Evolutionary conservation across 108 stramenopile species (phyloP), one percentile per base, ranked within the genome.

Genomic region (Nitzschia putrida): DNA sequence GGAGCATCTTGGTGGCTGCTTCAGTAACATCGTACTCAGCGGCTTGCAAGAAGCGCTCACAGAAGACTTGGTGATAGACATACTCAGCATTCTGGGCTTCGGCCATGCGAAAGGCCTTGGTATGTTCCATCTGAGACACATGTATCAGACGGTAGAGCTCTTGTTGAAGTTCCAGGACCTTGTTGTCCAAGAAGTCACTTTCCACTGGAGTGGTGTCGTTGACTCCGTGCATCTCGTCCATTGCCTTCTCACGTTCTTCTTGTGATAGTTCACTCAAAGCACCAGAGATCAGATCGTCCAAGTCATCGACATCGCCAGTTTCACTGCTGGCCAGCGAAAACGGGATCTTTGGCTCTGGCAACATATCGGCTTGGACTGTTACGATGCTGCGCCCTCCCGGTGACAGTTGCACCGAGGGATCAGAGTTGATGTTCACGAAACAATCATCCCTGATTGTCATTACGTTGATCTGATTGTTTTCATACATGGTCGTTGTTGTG

Each of bases 161-260:
- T 23, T 63, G 22, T 13, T 76, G 40, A 44, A 76, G 34, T 37
- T 64, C 68, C 5, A 22, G 45, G 16, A 69, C 7, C 16, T 60
- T 53, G 1, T 10, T 29, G 26, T 41, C 42, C 29, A 76, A 42
- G 45, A 69, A 61, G 20, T 64, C 54, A 13, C 53, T 60, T 18
- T 61, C 41, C 47, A 61, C 77, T 11, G 61, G 43, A 2, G 7
- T 26, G 18, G 34, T 26, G 45, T 53, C 53, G n/a, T 37, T 40
- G 24, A 78, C 77, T 11, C 77, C 77, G 52, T 78, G 77, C 8
- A 78, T 40, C 38, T 78, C 77, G 23, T 72, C 63, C 8, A 68
- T 59, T 10, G 64, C 69, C 55, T 65, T 57, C 40, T 68, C 67
- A 37, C 74, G 57, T 9, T 75, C 66, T 34, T 75, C 43, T 20